Evolutionary conservation across 257 asterid genomes (phyloP).

Genomic region (Nicotiana attenuata): DNA sequence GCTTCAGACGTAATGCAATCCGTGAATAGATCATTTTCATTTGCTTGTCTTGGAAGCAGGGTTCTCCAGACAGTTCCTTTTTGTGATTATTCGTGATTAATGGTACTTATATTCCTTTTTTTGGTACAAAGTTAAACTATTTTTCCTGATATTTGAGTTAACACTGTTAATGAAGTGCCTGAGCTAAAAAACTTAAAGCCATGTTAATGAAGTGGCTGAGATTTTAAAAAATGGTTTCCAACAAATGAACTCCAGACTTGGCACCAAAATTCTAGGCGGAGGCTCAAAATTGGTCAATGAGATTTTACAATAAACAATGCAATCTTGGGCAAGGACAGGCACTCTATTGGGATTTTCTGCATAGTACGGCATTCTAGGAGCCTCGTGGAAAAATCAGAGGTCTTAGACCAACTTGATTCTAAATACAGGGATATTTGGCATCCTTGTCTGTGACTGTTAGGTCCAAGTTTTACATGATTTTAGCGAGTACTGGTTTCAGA

Average conservation of each 20-base stretch:
- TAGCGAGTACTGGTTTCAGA: neutral
- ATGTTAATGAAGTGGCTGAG: neutral
- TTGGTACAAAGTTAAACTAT: neutral
- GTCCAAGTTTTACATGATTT: constrained; percentile 3
- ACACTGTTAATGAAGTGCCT: neutral
- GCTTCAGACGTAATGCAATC: neutral
- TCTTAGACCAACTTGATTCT: neutral
- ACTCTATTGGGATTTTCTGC: neutral
- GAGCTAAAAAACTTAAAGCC: neutral
- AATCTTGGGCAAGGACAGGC: neutral
- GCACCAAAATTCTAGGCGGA: neutral
- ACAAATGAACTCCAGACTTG: neutral
- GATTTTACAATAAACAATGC: constrained; percentile 4
- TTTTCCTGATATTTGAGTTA: neutral
- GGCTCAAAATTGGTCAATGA: constrained; percentile 5
- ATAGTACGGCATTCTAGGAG: neutral
- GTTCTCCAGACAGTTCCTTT: neutral
- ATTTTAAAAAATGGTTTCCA: neutral
- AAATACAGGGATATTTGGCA: neutral
- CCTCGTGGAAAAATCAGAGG: neutral
- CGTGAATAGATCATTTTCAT: neutral
- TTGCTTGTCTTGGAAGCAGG: neutral
- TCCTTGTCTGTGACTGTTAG: constrained; percentile 5
- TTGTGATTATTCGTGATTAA: neutral
- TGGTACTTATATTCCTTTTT: neutral